Base-by-base conservation (phyloP, 345 rosid species). In the Eucalyptus grandis region DNA sequence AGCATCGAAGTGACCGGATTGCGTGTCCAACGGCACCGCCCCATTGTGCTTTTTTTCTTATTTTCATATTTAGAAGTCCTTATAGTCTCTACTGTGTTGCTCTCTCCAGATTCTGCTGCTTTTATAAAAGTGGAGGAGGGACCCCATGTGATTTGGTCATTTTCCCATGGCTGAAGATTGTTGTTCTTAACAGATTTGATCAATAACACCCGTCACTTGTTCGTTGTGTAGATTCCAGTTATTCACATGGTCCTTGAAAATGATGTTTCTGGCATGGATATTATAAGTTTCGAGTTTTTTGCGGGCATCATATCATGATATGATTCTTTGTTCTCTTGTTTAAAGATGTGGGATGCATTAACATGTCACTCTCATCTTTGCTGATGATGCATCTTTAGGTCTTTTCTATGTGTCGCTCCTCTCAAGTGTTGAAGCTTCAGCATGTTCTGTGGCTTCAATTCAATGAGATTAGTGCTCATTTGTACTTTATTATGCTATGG, bases 1-100 rank as follows among this genome's bases (percentile, higher is more conserved):
- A 81, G 87, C 43, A 82, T 31, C 37, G 53, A 19, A 89, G 82
- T 88, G 91, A 58, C 30, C 40, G 24, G 56, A 60, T 89, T 87
- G 62, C 54, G 34, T 91, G 92, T 90, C 90, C 88, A 86, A 60
- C 86, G 49, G 34, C 91, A 89, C 92, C 90, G 93, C 92, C 93
- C 72, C 56, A 86, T 88, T 87, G 34, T 77, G 47, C 62, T 24
- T 87, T 80, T 91, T 13, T 88, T 47, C 86, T 87, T 86, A 88
- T 51, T 30, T 43, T 40, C 87, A 53, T 87, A 51, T 88, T 92
- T 90, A 90, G 91, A 93, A 92, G 91, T 93, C 95, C 88, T 53
- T 53, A 50, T 16, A 26, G 30, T 77, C 83, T 50, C 14, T 22
- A 17, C n/a, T 89, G 40, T 46, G 5, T 88, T 88, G n/a, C 89